Evolutionary conservation across 257 asterid genomes (phyloP).

Genomic region (Coffea canephora): DNA sequence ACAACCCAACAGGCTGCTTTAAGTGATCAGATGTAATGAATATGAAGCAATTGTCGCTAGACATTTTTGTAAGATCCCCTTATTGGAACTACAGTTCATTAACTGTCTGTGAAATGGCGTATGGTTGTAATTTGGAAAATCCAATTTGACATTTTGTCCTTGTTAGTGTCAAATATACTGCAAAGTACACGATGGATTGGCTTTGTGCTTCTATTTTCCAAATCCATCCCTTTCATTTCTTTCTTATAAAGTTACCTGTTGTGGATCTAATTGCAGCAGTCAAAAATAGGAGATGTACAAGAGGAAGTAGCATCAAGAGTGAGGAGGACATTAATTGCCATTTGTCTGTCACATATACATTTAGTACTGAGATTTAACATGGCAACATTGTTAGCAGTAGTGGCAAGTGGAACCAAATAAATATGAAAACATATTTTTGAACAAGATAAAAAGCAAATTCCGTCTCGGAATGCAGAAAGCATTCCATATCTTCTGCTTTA

Average conservation of each 20-base stretch:
- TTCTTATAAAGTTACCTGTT: background rate
- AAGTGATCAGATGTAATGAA: background rate
- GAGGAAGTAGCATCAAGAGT: background rate
- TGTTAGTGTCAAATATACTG: background rate
- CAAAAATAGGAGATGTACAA: background rate
- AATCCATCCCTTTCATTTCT: background rate
- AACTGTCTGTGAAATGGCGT: background rate
- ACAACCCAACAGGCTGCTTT: background rate
- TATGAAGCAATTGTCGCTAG: background rate
- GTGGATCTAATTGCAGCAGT: background rate
- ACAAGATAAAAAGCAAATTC: background rate
- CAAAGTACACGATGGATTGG: background rate
- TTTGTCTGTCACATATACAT: background rate
- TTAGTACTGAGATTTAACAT: background rate
- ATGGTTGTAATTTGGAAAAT: background rate
- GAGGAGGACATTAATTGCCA: background rate
- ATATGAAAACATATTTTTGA: background rate
- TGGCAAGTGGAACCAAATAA: background rate
- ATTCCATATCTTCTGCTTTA: background rate
- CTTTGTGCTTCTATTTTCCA: background rate
- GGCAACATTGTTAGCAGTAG: background rate
- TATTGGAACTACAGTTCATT: background rate
- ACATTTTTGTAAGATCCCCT: background rate
- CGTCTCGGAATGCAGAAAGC: background rate
- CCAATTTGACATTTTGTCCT: background rate